Evolutionary conservation across 768 basidiomycete genomes (phyloP), one percentile per base, ranked within the genome.

Genomic region (Russula compacta): DNA sequence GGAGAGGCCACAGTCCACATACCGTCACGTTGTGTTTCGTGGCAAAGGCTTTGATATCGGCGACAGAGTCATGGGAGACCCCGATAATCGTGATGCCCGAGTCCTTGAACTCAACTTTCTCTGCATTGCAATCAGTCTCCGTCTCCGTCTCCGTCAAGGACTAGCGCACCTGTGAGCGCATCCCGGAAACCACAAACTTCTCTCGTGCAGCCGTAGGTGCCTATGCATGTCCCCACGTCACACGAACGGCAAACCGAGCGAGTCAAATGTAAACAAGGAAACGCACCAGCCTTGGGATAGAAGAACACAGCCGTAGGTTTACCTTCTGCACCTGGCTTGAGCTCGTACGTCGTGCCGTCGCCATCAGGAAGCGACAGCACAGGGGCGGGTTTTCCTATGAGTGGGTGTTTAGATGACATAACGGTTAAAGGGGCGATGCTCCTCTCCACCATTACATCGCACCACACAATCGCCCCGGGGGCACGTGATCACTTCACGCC

Each of bases 121-220:
- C 87, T 87, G 63, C 24, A 19, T 49, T 53, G 49, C 7, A 35
- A 36, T 19, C 8, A 24, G n/a, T 38, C n/a, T 7, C n/a, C 24
- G 24, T 19, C 38, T 53, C 12, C 1, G 21, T 35, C 24, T 15
- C 12, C 24, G 10, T 15, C 6, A 14, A 19, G 12, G 38, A 2
- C 43, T 36, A 15, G 70, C 80, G 58, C 59, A 87, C 87, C 82
- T 39, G 76, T 80, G 46, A 89, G 73, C 3, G 89, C 89, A 74
- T 93, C 87, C 29, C 91, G 81, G 72, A 94, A 92, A 55, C 83
- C 78, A 67, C 89, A 92, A 1, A 86, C 90, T 71, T 93, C 84
- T 67, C 80, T 84, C 17, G 88, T 94, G 72, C 92, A 92, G 6
- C 86, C 89, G 53, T 76, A 84, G 2, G 88, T 82, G 6, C 85